Evolutionary conservation across 1,139 yeast species (phyloP), one percentile per base, ranked within the genome.

Genomic region (Saccharomycopsis hybrid): DNA sequence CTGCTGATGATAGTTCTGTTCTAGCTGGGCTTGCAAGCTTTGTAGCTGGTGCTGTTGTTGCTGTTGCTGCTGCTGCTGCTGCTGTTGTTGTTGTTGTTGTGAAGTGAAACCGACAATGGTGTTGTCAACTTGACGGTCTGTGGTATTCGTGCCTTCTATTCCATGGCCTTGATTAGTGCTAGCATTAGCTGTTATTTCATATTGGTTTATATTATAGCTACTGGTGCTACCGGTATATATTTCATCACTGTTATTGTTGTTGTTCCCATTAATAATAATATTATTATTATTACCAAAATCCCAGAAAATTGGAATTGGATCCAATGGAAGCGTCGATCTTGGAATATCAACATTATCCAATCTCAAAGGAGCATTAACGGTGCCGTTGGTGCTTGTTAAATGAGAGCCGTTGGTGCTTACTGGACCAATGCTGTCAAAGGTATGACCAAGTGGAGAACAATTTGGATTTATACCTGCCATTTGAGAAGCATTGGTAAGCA

Each of bases 231-330:
- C 29, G 38, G 29, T 8, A 4, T 28, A 5, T 8, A 8, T 4
- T 27, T n/a, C 30, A 11, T 11, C 3, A 9, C 25, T 25, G 29
- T 8, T 28, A n/a, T 5, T 9, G n/a, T 5, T 5, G 5, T 9
- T 9, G 18, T 13, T 24, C 18, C 5, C 18, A 36, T 8, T 24
- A 27, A 27, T 40, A 25, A 3, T 27, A 11, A 29, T 25, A 37
- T 2, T 24, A 2, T 40, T 4, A 2, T 24, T 5, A n/a, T 42
- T 18, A 5, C 24, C 30, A n/a, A 48, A 39, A 11, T 49, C 49
- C 53, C 53, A 50, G 11, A 36, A 43, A 4, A 50, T 32, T 29
- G 53, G 53, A 25, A 50, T 47, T 29, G 46, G 45, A 4, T 50
- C 53, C 27, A 49, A 32, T 27, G 50, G 49, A 29, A 46, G 18